Evolutionary conservation across 768 basidiomycete genomes (phyloP).

Genomic region (Cystoderma amianthinum): DNA sequence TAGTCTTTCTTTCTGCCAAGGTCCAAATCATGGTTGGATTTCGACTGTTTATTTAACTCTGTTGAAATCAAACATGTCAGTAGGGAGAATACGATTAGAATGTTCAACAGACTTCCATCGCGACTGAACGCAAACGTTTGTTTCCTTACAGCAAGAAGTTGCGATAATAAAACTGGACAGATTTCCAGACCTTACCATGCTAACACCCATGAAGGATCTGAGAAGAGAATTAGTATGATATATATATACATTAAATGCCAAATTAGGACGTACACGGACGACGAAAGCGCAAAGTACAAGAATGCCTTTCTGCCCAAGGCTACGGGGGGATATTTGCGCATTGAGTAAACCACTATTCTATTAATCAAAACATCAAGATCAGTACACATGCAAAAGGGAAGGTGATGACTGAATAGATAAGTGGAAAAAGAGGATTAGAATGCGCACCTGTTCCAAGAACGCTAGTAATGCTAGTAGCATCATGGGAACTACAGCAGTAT

Average conservation of each 20-base stretch:
- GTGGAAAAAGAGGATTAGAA: not conserved
- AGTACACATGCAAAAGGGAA: slow-evolving; percentile 56
- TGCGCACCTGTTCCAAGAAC: slow-evolving; percentile 52
- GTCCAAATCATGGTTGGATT: no score
- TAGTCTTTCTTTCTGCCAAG: no score
- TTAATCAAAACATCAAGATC: slow-evolving; percentile 33
- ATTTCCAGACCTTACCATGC: slow-evolving; percentile 28
- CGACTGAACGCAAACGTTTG: slow-evolving; percentile 70
- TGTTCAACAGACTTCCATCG: slow-evolving; percentile 36
- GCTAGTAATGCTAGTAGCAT: slow-evolving; percentile 46
- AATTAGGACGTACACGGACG: slow-evolving; percentile 28
- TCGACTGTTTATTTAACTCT: no score
- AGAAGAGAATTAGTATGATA: not conserved
- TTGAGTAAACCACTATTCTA: slow-evolving; percentile 53
- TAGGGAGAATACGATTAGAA: not conserved
- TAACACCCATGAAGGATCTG: slow-evolving; percentile 55
- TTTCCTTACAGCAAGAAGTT: slow-evolving; percentile 28
- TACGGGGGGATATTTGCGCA: slow-evolving; percentile 51
- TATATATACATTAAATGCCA: not conserved
- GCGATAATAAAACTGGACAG: not conserved
- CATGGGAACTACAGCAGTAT: slow-evolving; percentile 58
- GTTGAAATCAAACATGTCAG: not conserved
- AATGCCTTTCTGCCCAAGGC: slow-evolving; percentile 29
- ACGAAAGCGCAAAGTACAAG: slow-evolving; percentile 32
- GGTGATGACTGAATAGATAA: slow-evolving; percentile 33